Conservation (phyloP, 768 basidiomycete species). For the Suillus cothurnatus region DNA sequence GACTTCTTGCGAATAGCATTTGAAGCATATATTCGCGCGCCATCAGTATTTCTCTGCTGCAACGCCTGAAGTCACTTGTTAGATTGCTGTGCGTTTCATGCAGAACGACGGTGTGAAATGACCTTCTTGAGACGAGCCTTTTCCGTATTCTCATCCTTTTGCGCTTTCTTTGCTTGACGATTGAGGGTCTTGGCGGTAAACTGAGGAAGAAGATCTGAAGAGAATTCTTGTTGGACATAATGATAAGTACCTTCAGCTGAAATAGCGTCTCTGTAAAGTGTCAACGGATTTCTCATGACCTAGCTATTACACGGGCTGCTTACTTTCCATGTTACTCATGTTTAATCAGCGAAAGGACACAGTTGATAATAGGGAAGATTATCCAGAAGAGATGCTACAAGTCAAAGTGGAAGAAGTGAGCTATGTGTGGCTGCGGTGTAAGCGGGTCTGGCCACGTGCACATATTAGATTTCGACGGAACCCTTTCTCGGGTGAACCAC, state of each 20-base stretch:
- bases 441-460: not conserved
- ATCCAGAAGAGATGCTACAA: not conserved
- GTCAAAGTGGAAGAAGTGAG: not conserved
- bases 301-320: constrained; percentile 33
- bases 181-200: constrained; percentile 97
- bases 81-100: not conserved
- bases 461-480: not conserved
- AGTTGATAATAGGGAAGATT: not conserved
- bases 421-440: not conserved
- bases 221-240: constrained; percentile 17
- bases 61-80: constrained; percentile 64
- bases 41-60: constrained; percentile 94
- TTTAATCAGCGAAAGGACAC: not conserved
- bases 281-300: constrained; percentile 31
- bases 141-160: constrained; percentile 92
- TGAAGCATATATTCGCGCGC: constrained; percentile 96
- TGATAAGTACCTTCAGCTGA: constrained; percentile 81
- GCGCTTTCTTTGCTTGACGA: constrained; percentile 95
- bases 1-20: constrained; percentile 99
- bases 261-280: constrained; percentile 85
- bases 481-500: not conserved
- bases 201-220: constrained; percentile 42
- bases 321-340: constrained; percentile 91
- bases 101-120: constrained; percentile 12
- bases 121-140: constrained; percentile 95